Evolutionary conservation across 2,329 filamentous ascomycete species (phyloP), one percentile per base, ranked within the genome.

Genomic region (Fusarium virguliforme): DNA sequence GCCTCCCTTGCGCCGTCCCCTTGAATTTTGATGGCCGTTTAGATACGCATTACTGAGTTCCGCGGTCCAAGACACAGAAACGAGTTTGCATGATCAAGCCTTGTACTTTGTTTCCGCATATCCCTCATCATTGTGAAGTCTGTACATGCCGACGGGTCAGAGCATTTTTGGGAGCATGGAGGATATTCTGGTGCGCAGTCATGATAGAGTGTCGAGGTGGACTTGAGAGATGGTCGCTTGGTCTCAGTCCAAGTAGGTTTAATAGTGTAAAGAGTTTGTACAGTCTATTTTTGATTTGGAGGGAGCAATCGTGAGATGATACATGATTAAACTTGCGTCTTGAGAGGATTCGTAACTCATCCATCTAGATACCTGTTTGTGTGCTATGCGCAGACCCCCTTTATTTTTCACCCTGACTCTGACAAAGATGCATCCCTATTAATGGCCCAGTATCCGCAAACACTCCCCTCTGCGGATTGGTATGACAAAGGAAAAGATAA

Each of bases 11-110:
- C 13, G 59, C 65, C 63, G 53, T 18, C 68, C 54, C 60, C 50
- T 74, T 61, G 58, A 48, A 48, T 48, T 46, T 64, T 70, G 65
- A 67, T 64, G 73, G 57, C 50, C 72, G 68, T 67, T 69, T 76
- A 75, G 74, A 75, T 75, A 74, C 64, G 66, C 74, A 74, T 72
- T 71, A 75, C 75, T 76, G 75, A 76, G 70, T 66, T 48, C 65
- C 57, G 67, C 66, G 62, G 65, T 74, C 63, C 73, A 70, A 74
- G 71, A 72, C 59, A 71, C 68, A 71, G 57, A 70, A 68, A 71
- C 59, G 70, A 68, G 65, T 60, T 67, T 67, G 65, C 62, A 76
- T 74, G 67, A 74, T 56, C 69, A 64, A 61, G 22, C 28, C 24
- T 38, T 59, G 58, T 38, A 53, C 26, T 30, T 48, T 48, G 43